Conservation (phyloP, 345 rosid genomes). For the Aquilaria malaccensis region DNA sequence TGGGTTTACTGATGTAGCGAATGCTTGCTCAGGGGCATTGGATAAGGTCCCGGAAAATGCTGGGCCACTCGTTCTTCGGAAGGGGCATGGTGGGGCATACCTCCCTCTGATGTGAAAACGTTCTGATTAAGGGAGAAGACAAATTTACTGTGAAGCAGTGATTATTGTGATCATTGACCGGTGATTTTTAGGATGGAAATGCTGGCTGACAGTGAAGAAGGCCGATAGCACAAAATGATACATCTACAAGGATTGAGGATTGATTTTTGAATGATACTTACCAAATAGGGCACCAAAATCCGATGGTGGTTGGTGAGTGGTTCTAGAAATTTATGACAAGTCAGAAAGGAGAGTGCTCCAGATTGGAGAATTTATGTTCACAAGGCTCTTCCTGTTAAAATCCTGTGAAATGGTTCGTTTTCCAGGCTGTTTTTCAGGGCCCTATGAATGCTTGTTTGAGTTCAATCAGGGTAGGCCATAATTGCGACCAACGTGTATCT, state of each 20-base stretch:
- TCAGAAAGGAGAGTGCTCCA: not conserved
- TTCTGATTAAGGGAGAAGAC: not conserved
- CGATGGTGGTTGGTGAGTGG: not conserved
- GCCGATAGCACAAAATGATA: not conserved
- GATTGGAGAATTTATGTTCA: slow-evolving; percentile 1
- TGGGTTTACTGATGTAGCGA: slow-evolving; percentile 61
- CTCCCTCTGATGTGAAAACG: slow-evolving; percentile 76
- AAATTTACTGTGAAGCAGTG: not conserved
- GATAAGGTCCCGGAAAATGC: slow-evolving; percentile 79
- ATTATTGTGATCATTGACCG: not conserved
- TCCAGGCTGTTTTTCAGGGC: not conserved
- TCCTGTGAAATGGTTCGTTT: slow-evolving; percentile 9
- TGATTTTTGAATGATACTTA: not conserved
- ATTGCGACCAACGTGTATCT: slow-evolving; percentile 1
- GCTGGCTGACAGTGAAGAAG: not conserved
- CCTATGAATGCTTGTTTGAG: not conserved
- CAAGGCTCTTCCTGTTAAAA: not conserved
- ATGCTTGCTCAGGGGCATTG: slow-evolving; percentile 46
- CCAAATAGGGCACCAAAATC: too few relatives aligned
- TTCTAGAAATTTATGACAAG: not conserved
- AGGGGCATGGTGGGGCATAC: slow-evolving; percentile 95
- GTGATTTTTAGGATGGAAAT: not conserved
- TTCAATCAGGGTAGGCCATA: not conserved
- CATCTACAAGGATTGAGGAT: not conserved
- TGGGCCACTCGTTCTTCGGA: slow-evolving; percentile 71